These are phyloP conservation scores for Casuarina equisetifolia DNA, from an alignment of 306 rosid genomes.

Conservation along the genomic window DNA sequence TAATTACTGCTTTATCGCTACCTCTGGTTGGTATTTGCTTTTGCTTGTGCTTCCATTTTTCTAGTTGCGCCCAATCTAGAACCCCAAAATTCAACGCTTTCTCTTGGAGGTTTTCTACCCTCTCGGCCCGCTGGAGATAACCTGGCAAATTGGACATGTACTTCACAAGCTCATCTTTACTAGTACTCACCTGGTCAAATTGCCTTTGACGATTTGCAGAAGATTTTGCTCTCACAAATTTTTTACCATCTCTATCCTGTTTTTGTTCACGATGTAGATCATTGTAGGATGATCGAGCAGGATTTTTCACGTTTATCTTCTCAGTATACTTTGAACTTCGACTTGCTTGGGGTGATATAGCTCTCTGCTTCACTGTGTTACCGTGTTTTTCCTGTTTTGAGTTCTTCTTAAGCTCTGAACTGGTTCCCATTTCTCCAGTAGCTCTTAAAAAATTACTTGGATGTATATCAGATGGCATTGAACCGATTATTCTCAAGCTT, in stretches of 20 bases:
- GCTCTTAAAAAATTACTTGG: slow-evolving; percentile 35
- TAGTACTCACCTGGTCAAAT: slow-evolving; percentile 40
- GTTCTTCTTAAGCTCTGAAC: slow-evolving; percentile 44
- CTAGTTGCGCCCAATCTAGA: slow-evolving; percentile 82
- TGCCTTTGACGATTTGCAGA: slow-evolving; percentile 22
- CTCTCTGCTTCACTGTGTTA: slow-evolving; percentile 40
- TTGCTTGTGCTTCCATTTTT: slow-evolving; percentile 73
- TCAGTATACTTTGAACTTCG: slow-evolving; percentile 32
- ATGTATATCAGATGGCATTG: slow-evolving; percentile 32
- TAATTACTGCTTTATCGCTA: slow-evolving; percentile 37
- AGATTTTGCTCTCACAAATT: slow-evolving; percentile 18
- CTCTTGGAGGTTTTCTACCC: slow-evolving; percentile 49
- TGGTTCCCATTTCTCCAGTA: slow-evolving; percentile 48
- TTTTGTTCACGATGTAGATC: slow-evolving; percentile 33
- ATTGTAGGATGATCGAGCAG: slow-evolving; percentile 29
- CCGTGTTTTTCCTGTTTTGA: slow-evolving; percentile 43
- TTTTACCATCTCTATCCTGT: slow-evolving; percentile 31
- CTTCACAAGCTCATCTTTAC: slow-evolving; percentile 78
- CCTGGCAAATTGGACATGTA: slow-evolving; percentile 86
- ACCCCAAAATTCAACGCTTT: slow-evolving; percentile 89
- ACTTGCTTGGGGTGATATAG: slow-evolving; percentile 29
- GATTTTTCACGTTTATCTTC: slow-evolving; percentile 34
- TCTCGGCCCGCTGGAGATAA: slow-evolving; percentile 63
- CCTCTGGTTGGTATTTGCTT: slow-evolving; percentile 32
- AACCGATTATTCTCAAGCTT: slow-evolving; percentile 26